These are phyloP conservation scores for Incumbomyces lentus DNA, from an alignment of 2,329 filamentous ascomycete species.

Conservation along the genomic window DNA sequence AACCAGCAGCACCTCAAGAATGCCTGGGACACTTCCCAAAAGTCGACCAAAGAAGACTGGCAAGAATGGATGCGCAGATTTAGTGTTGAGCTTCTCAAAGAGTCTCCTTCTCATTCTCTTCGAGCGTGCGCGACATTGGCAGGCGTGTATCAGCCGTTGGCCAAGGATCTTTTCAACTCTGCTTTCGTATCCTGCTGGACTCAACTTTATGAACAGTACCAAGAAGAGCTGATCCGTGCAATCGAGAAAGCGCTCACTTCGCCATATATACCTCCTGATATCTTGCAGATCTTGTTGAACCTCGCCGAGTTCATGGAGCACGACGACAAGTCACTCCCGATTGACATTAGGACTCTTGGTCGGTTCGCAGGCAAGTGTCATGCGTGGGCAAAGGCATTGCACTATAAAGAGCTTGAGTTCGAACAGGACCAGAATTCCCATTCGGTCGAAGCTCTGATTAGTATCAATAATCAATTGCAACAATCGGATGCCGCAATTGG, in stretches of 20 bases:
- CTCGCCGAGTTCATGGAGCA: constrained; percentile 99
- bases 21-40: constrained; percentile 93
- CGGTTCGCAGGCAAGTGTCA: constrained; percentile 94
- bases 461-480: constrained; percentile 98
- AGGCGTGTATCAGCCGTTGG: constrained; percentile 81
- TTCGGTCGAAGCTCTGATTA: constrained; percentile 92
- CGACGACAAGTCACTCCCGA: constrained; percentile 94
- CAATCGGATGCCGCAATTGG: constrained; percentile 98
- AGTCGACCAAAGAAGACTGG: constrained; percentile 98
- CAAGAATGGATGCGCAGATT: constrained; percentile 97
- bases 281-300: constrained; percentile 87
- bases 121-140: constrained; percentile 86
- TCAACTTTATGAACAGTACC: constrained; percentile 91
- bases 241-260: constrained; percentile 94
- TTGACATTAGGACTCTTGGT: constrained; percentile 89
- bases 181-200: constrained; percentile 99
- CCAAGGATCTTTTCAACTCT: constrained; percentile 92
- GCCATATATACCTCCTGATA: constrained; percentile 88
- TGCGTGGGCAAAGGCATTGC: constrained; percentile 92
- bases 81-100: constrained; percentile 86
- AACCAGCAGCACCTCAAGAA: constrained; percentile 95
- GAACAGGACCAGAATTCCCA: constrained; percentile 93
- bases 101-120: constrained; percentile 91
- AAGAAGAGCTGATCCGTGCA: constrained; percentile 89
- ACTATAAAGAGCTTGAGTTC: constrained; percentile 98